A percentile compares a stretch with the other conserved stretches of the same genome.
Evolutionary conservation across 352 stramenopile genomes (phyloP).

Genomic region (Globisporangium iwayamae): DNA sequence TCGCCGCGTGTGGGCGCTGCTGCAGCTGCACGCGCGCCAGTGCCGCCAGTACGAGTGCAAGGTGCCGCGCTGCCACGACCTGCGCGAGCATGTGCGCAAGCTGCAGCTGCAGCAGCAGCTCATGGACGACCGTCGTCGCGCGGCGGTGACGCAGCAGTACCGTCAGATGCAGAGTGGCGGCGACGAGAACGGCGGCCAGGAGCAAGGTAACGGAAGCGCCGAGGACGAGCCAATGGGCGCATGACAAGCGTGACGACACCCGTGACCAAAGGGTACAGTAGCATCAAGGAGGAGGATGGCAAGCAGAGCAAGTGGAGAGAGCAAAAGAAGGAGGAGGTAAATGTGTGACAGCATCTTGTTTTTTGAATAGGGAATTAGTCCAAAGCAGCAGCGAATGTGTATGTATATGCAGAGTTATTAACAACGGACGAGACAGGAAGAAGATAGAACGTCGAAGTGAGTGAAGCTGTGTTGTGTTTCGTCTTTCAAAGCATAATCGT

Average conservation of each 20-base stretch:
- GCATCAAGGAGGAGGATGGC: not conserved
- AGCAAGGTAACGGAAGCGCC: constrained; percentile 14
- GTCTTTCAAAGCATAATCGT: not conserved
- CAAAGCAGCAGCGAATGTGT: constrained; percentile 6
- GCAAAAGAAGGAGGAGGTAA: not conserved
- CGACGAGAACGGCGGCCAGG: constrained; percentile 3
- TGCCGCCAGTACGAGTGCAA: constrained; percentile 93
- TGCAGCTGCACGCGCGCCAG: constrained; percentile 97
- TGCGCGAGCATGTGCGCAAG: constrained; percentile 94
- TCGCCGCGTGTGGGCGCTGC: constrained; percentile 94
- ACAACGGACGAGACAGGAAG: not conserved
- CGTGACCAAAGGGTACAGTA: constrained; percentile 11
- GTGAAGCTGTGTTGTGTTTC: not conserved
- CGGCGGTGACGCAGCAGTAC: constrained; percentile 85
- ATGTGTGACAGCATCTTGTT: constrained; percentile 7
- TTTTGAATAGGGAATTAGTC: constrained; percentile 11
- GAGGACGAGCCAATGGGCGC: constrained; percentile 29
- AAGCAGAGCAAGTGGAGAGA: not conserved
- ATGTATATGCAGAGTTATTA: constrained; percentile 13
- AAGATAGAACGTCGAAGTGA: constrained; percentile 7
- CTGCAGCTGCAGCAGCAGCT: constrained; percentile 96
- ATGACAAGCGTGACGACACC: constrained; percentile 6
- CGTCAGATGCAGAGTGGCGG: constrained; percentile 62
- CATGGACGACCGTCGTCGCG: constrained; percentile 95
- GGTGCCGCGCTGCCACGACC: constrained; percentile 95